phyloP scores from a whole-genome alignment of 129 eudicot genomes.

The Gnaphalium uliginosum region DNA sequence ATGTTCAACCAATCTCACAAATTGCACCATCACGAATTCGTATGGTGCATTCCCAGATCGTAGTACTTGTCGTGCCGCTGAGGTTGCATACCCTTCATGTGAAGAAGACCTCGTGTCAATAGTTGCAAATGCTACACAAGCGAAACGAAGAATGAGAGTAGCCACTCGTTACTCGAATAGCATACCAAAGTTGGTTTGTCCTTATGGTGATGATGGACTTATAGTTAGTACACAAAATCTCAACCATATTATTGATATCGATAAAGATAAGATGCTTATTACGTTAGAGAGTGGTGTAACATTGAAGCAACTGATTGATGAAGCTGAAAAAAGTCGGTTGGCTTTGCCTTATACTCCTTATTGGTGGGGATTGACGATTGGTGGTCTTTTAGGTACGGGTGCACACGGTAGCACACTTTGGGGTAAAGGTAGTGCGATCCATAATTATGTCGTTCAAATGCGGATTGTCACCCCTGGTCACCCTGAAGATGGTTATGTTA shows the following conservation, averaged over 20 bases:
- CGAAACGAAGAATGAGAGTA: slow-evolving; percentile 56
- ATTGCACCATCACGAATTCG: slow-evolving; percentile 70
- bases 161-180: slow-evolving; percentile 68
- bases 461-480: slow-evolving; percentile 59
- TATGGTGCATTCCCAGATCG: slow-evolving; percentile 84
- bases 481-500: slow-evolving; percentile 52
- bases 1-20: slow-evolving; percentile 36
- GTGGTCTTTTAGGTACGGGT: slow-evolving; percentile 81
- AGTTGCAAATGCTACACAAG: slow-evolving; percentile 55
- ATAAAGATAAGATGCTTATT: slow-evolving; percentile 35
- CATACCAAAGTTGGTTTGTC: slow-evolving; percentile 75
- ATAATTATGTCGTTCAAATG: slow-evolving; percentile 54
- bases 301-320: slow-evolving; percentile 58
- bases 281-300: slow-evolving; percentile 68
- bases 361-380: slow-evolving; percentile 88
- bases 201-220: slow-evolving; percentile 63
- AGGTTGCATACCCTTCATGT: slow-evolving; percentile 54
- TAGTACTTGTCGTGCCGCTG: slow-evolving; percentile 52
- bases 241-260: slow-evolving; percentile 32
- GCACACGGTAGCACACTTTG: slow-evolving; percentile 89
- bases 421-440: slow-evolving; percentile 77
- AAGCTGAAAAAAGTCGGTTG: slow-evolving; percentile 54
- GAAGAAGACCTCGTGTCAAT: slow-evolving; percentile 57
- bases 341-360: slow-evolving; percentile 79
- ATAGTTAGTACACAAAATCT: slow-evolving; percentile 70